These are phyloP conservation scores for Penicillium sp. DNA, from an alignment of 2,329 filamentous ascomycete species.

Conservation along the genomic window DNA sequence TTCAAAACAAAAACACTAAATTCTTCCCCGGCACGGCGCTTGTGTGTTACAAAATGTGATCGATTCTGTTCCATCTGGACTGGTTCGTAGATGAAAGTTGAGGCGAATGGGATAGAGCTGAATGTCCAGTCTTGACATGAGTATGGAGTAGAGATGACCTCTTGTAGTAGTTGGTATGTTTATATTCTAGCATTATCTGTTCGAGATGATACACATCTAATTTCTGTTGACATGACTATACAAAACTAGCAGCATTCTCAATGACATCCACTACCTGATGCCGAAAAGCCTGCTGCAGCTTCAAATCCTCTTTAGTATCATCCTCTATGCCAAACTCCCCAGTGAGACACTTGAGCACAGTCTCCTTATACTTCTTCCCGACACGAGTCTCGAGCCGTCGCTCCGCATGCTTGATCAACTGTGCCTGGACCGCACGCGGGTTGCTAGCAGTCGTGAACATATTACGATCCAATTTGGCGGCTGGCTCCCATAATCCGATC, in stretches of 20 bases:
- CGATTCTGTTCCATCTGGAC: conserved; percentile 6
- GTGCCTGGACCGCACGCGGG: conserved; percentile 3
- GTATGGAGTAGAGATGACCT: no score
- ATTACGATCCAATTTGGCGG: conserved; percentile 5
- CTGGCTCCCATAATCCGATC: conserved; percentile 20
- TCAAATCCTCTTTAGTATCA: conserved; percentile 9
- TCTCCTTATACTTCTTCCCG: conserved; percentile 4
- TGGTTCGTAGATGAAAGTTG: no score
- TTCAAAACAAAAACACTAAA: conserved; percentile 18
- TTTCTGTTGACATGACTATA: no score
- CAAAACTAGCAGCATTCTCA: conserved; percentile 7
- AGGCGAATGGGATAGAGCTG: no score
- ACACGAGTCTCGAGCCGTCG: conserved; percentile 2
- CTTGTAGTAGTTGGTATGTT: no score
- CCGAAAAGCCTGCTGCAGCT: conserved; percentile 3
- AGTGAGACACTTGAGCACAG: conserved; percentile 6
- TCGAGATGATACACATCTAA: no score
- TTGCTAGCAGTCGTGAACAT: conserved; percentile 3
- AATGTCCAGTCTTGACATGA: no score
- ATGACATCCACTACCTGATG: conserved; percentile 7
- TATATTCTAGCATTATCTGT: no score
- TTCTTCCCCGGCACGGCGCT: conserved; percentile 11
- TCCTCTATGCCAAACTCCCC: conserved; percentile 3
- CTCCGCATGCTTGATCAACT: conserved; percentile 6
- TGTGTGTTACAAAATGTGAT: conserved; percentile 16